phyloP scores from a whole-genome alignment of 306 rosid genomes.

The Dicorynia guianensis region DNA sequence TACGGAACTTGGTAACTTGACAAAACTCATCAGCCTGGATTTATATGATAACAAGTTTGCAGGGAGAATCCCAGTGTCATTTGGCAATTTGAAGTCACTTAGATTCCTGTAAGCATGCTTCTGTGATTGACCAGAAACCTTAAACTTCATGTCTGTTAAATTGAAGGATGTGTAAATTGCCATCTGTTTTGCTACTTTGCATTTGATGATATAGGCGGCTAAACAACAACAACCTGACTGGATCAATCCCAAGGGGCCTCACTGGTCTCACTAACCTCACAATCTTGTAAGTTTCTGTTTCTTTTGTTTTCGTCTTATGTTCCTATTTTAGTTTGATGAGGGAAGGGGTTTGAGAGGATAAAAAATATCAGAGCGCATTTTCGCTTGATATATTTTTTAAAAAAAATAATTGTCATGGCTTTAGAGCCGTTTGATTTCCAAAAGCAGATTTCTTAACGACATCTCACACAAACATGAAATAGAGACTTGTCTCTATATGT shows the following conservation, averaged over 20 bases:
- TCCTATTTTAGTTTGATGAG: not conserved
- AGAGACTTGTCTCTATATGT: no score
- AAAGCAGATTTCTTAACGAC: no score
- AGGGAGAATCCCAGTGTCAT: constrained; percentile 82
- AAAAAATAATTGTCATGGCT: no score
- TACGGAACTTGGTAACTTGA: constrained; percentile 72
- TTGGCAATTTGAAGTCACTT: constrained; percentile 82
- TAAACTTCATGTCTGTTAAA: not conserved
- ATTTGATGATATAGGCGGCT: constrained; percentile 60
- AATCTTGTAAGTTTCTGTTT: constrained; percentile 70
- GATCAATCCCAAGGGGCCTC: constrained; percentile 89
- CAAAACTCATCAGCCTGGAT: constrained; percentile 85
- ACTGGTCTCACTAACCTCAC: constrained; percentile 72
- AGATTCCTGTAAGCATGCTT: constrained; percentile 75
- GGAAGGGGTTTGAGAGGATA: no score
- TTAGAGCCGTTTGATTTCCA: no score
- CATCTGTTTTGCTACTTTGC: constrained; percentile 15
- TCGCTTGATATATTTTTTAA: not conserved
- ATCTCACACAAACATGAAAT: no score
- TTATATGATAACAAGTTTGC: constrained; percentile 79
- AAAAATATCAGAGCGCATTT: not conserved
- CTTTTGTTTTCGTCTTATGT: not conserved
- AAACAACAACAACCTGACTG: constrained; percentile 79
- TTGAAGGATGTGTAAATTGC: constrained; percentile 32
- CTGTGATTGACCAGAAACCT: constrained; percentile 26